Evolutionary conservation across 2,329 filamentous ascomycete genomes (phyloP).

Genomic region (Myotisia sp.): DNA sequence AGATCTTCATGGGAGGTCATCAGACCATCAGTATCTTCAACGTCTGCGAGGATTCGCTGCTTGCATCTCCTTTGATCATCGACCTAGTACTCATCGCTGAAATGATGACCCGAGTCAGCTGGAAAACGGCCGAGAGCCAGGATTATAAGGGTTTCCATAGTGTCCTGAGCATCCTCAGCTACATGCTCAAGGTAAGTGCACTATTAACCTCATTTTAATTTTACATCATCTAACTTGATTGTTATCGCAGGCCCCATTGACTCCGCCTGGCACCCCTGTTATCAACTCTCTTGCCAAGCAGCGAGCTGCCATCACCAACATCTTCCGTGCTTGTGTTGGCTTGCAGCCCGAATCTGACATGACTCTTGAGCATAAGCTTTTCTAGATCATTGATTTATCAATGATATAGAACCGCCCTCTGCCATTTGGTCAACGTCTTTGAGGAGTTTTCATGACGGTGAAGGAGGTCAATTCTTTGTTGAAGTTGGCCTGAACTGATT

Average conservation of each 20-base stretch:
- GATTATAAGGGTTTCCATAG: slow-evolving; percentile 92
- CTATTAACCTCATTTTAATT: not conserved
- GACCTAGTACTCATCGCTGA: slow-evolving; percentile 85
- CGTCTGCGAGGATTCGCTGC: slow-evolving; percentile 93
- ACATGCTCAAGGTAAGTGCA: slow-evolving; percentile 65
- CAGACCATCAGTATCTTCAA: slow-evolving; percentile 98
- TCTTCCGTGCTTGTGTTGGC: slow-evolving; percentile 94
- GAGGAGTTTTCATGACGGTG: not conserved
- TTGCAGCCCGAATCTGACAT: slow-evolving; percentile 97
- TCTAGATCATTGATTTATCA: slow-evolving; percentile 37
- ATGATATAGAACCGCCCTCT: too few species aligned
- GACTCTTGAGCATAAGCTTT: slow-evolving; percentile 97
- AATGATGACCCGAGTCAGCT: slow-evolving; percentile 97
- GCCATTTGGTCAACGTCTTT: too few species aligned
- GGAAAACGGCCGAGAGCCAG: slow-evolving; percentile 52
- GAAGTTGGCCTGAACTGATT: not conserved
- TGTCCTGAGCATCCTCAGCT: slow-evolving; percentile 91
- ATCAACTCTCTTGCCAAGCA: slow-evolving; percentile 95
- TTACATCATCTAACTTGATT: slow-evolving; percentile 7
- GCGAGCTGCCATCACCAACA: slow-evolving; percentile 85
- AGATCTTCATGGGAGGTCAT: slow-evolving; percentile 97
- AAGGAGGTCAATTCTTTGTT: not conserved
- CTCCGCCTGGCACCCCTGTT: slow-evolving; percentile 85
- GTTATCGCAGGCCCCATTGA: slow-evolving; percentile 61
- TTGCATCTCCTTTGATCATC: slow-evolving; percentile 93